Conservation (phyloP, 2,329 filamentous ascomycete species). For the Metarhizium sp. region DNA sequence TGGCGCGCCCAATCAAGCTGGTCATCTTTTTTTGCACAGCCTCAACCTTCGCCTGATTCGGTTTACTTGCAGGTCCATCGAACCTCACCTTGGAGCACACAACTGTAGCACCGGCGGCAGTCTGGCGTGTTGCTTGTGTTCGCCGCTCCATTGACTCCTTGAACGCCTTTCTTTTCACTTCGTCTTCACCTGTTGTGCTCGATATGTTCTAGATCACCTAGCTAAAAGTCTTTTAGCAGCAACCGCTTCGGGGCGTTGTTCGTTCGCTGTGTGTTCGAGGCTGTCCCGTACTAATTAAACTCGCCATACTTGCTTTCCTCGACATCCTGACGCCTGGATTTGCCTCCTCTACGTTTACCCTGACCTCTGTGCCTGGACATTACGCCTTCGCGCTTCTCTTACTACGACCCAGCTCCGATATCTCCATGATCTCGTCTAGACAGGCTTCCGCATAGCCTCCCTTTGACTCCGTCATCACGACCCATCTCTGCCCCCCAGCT, state of each 20-base stretch:
- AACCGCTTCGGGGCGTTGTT: background rate
- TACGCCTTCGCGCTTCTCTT: background rate
- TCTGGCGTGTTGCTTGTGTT: background rate
- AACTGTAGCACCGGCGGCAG: no score
- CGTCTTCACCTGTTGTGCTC: background rate
- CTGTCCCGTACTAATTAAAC: no score
- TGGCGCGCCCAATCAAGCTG: background rate
- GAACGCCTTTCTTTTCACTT: background rate
- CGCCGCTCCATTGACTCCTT: background rate
- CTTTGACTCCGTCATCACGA: background rate
- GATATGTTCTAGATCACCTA: background rate
- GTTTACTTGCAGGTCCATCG: background rate
- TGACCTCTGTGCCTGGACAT: background rate
- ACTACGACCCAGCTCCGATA: no score
- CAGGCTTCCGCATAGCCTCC: conserved; percentile 6
- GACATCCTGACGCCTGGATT: background rate
- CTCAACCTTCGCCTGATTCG: background rate
- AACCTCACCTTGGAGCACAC: background rate
- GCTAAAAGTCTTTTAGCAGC: background rate
- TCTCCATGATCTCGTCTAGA: background rate
- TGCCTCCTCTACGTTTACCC: background rate
- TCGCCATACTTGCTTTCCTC: background rate
- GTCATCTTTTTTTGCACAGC: background rate
- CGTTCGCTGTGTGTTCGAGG: background rate
- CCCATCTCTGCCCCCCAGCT: conserved; percentile 2